These are phyloP conservation scores for Candida boidinii DNA, from an alignment of 805 yeast genomes.

Conservation along the genomic window DNA sequence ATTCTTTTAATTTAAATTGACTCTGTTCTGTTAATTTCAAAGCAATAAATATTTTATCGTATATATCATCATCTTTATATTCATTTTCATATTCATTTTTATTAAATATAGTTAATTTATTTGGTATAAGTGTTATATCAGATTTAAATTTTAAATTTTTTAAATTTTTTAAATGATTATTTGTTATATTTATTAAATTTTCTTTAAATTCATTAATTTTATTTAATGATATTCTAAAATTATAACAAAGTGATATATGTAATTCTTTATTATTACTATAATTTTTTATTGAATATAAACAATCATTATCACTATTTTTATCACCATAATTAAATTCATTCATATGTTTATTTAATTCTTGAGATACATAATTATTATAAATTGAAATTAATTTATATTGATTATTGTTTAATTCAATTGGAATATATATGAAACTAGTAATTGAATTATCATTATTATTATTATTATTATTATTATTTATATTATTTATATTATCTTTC, in stretches of 20 bases:
- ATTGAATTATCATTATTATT: background rate
- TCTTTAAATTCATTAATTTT: conserved; percentile 1
- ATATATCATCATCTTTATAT: background rate
- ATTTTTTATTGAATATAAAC: too few relatives aligned
- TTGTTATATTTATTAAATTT: conserved; percentile 5
- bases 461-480: background rate
- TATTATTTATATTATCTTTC: too few relatives aligned
- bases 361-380: too few relatives aligned
- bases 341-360: too few relatives aligned
- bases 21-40: background rate
- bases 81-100: conserved; percentile 1
- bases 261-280: conserved; percentile 2
- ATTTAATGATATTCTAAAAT: background rate
- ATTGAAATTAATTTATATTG: background rate
- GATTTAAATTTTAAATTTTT: background rate
- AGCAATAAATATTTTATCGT: background rate
- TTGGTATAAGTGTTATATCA: too few relatives aligned
- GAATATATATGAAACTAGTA: background rate
- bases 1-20: too few relatives aligned
- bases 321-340: too few relatives aligned
- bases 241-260: conserved; percentile 13
- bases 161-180: conserved; percentile 1
- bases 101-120: conserved; percentile 4
- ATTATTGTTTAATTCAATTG: background rate
- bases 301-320: too few relatives aligned